phyloP scores from a whole-genome alignment of 768 basidiomycete species.

The Lentinula detonsa region DNA sequence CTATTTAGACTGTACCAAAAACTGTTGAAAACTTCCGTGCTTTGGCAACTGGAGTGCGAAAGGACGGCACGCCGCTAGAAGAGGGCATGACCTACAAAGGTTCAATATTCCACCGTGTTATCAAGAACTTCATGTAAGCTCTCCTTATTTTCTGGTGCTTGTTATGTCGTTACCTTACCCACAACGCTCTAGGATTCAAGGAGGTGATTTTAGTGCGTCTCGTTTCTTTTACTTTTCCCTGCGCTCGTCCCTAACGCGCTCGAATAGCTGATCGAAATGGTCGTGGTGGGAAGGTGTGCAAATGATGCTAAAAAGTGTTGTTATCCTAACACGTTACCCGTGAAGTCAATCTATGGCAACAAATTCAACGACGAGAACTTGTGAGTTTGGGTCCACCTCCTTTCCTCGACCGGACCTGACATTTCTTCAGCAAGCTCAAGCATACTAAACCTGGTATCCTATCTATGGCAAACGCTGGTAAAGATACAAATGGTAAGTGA shows the following conservation, averaged over 20 bases:
- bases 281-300: slow-evolving; percentile 77
- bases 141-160: neutral
- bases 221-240: neutral
- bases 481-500: slow-evolving; percentile 81
- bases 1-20: slow-evolving; percentile 80
- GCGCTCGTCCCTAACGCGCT: neutral
- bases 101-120: slow-evolving; percentile 94
- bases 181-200: slow-evolving; percentile 69
- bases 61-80: slow-evolving; percentile 51
- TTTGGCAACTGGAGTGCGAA: slow-evolving; percentile 76
- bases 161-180: too few species aligned
- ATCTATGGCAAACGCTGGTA: slow-evolving; percentile 93
- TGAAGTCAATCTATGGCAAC: slow-evolving; percentile 83
- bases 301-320: slow-evolving; percentile 3
- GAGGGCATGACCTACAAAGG: slow-evolving; percentile 92
- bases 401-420: neutral
- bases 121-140: slow-evolving; percentile 84
- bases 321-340: neutral
- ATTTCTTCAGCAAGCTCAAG: slow-evolving; percentile 73
- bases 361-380: slow-evolving; percentile 96
- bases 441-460: slow-evolving; percentile 85
- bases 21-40: slow-evolving; percentile 98
- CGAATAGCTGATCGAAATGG: slow-evolving; percentile 72
- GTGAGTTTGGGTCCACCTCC: slow-evolving; percentile 33
- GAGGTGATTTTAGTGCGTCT: slow-evolving; percentile 91